Conservation (phyloP, 2,329 filamentous ascomycete species). For the Fusarium sarcochroum region DNA sequence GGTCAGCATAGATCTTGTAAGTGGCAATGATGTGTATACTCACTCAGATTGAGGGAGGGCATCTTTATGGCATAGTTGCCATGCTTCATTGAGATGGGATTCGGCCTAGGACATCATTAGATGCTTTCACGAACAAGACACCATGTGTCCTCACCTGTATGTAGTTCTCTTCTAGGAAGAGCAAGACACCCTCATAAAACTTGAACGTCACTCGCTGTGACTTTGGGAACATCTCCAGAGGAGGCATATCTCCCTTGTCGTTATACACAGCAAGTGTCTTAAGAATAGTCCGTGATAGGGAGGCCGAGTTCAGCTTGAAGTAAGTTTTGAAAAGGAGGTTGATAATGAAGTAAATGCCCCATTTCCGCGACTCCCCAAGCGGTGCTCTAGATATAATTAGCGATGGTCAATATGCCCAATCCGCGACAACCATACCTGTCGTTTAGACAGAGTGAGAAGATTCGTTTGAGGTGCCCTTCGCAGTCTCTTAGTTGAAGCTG, state of each 20-base stretch:
- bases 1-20: slow-evolving; percentile 7
- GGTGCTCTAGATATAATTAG: slow-evolving; percentile 67
- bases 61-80: slow-evolving; percentile 81
- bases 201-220: slow-evolving; percentile 95
- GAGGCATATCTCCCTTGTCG: slow-evolving; percentile 82
- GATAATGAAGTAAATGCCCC: slow-evolving; percentile 95
- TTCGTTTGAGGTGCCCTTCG: slow-evolving; percentile 88
- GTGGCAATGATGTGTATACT: slow-evolving; percentile 45
- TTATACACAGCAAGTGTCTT: slow-evolving; percentile 83
- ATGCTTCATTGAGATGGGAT: slow-evolving; percentile 83
- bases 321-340: slow-evolving; percentile 99
- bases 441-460: slow-evolving; percentile 90
- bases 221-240: slow-evolving; percentile 83
- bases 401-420: neutral
- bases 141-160: slow-evolving; percentile 67
- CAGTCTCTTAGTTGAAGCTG: slow-evolving; percentile 92
- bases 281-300: slow-evolving; percentile 90
- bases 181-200: slow-evolving; percentile 94
- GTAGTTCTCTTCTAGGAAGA: slow-evolving; percentile 96
- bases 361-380: slow-evolving; percentile 92
- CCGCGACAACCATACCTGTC: slow-evolving; percentile 75
- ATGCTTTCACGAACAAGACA: neutral
- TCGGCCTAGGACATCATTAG: slow-evolving; percentile 72
- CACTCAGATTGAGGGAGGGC: slow-evolving; percentile 85
- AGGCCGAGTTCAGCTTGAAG: slow-evolving; percentile 92